These are phyloP conservation scores for Eucalyptus paniculata DNA, from an alignment of 345 rosid species.

Conservation along the genomic window DNA sequence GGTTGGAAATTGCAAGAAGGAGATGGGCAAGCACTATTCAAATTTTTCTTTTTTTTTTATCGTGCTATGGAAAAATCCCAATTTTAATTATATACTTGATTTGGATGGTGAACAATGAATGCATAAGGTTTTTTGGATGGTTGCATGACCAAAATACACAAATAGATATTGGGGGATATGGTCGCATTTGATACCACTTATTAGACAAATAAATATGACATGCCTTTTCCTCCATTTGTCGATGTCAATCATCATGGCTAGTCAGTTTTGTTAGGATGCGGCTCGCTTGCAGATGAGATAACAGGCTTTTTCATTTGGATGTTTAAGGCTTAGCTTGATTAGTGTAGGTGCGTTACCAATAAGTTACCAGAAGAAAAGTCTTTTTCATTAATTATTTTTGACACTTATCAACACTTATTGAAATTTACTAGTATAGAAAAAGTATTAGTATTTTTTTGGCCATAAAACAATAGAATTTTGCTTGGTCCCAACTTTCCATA, in stretches of 20 bases:
- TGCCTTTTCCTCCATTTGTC: neutral
- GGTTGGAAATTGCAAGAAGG: neutral
- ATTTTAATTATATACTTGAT: neutral
- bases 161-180: accelerated
- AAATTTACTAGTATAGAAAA: neutral
- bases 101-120: neutral
- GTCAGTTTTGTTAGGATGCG: neutral
- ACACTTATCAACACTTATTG: neutral
- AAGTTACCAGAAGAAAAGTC: neutral
- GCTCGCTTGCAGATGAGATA: neutral
- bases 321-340: neutral
- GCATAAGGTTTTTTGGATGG: neutral
- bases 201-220: neutral
- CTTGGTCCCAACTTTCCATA: neutral
- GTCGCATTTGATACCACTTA: neutral
- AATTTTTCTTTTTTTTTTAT: no score
- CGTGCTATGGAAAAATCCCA: neutral
- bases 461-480: neutral
- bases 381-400: no score
- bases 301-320: neutral
- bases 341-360: neutral
- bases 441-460: neutral
- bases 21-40: neutral
- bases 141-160: neutral
- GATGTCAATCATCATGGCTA: neutral